These are phyloP conservation scores for Endoconidiophora polonica DNA, from an alignment of 2,329 filamentous ascomycete species.

Conservation along the genomic window DNA sequence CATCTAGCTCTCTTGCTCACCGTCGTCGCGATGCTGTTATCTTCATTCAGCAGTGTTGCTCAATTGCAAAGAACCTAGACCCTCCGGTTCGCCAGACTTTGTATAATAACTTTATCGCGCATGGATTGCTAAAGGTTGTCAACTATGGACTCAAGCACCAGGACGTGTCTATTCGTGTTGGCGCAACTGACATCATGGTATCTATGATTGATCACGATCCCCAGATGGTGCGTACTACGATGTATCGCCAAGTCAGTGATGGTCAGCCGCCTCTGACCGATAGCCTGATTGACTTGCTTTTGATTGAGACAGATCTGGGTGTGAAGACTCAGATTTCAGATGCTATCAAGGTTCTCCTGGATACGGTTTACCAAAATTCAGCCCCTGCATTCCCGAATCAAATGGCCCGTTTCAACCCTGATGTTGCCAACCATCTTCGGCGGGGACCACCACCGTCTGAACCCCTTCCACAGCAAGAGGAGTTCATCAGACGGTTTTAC, in stretches of 20 bases:
- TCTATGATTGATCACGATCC: conserved; percentile 93
- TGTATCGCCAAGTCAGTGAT: conserved; percentile 81
- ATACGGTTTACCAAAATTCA: conserved; percentile 31
- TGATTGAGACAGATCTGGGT: conserved; percentile 82
- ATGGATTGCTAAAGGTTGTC: conserved; percentile 78
- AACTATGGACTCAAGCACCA: conserved; percentile 76
- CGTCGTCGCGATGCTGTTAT: conserved; percentile 87
- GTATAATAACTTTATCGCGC: conserved; percentile 76
- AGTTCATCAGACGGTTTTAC: conserved; percentile 79
- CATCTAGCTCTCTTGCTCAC: conserved; percentile 44
- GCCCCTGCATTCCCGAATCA: conserved; percentile 18
- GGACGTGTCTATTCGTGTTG: conserved; percentile 73
- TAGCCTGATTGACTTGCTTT: conserved; percentile 75
- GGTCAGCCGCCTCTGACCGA: conserved; percentile 77
- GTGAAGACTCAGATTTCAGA: conserved; percentile 94
- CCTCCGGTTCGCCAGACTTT: conserved; percentile 62
- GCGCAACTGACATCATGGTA: conserved; percentile 83
- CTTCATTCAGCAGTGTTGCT: conserved; percentile 92
- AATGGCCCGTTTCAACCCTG: conserved; percentile 17
- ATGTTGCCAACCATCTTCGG: conserved; percentile 9
- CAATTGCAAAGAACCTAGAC: conserved; percentile 87
- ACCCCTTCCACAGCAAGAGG: conserved; percentile 58
- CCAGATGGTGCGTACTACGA: conserved; percentile 80
- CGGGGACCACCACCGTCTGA: conserved; percentile 32
- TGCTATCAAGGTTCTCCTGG: conserved; percentile 82